Percentiles rank a stretch among this genome's conserved stretches.
Evolutionary conservation across 148 eudicot genomes (phyloP).

Genomic region (Camellia lanceoleosa): DNA sequence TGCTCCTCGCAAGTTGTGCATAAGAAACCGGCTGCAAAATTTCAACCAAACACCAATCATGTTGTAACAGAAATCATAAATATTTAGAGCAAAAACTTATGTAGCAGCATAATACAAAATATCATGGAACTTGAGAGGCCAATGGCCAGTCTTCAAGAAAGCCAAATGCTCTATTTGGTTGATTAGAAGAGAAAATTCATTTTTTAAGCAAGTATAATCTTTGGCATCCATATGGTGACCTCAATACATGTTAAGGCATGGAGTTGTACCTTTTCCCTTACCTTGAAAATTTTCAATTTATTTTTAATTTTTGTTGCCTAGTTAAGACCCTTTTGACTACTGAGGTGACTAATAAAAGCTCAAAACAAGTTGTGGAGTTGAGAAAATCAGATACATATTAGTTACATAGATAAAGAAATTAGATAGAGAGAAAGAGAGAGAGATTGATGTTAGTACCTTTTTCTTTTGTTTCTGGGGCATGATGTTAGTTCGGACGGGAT

Average conservation of each 20-base stretch:
- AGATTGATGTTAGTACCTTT: slow-evolving; percentile 38
- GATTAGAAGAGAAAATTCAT: neutral
- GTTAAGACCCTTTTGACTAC: neutral
- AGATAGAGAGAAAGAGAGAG: neutral
- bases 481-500: slow-evolving; percentile 68
- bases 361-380: neutral
- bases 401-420: neutral
- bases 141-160: neutral
- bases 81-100: neutral
- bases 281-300: neutral
- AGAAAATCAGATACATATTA: neutral
- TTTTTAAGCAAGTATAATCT: neutral
- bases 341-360: neutral
- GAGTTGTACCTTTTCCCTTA: neutral
- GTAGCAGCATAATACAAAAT: neutral
- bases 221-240: neutral
- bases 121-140: neutral
- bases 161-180: neutral
- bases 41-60: neutral
- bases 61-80: slow-evolving; percentile 13
- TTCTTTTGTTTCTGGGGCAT: slow-evolving; percentile 82
- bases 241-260: neutral
- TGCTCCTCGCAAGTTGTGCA: slow-evolving; percentile 97
- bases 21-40: slow-evolving; percentile 80
- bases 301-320: neutral